Evolutionary conservation across 441 rosid genomes (phyloP).

Genomic region (Corymbia calophylla): DNA sequence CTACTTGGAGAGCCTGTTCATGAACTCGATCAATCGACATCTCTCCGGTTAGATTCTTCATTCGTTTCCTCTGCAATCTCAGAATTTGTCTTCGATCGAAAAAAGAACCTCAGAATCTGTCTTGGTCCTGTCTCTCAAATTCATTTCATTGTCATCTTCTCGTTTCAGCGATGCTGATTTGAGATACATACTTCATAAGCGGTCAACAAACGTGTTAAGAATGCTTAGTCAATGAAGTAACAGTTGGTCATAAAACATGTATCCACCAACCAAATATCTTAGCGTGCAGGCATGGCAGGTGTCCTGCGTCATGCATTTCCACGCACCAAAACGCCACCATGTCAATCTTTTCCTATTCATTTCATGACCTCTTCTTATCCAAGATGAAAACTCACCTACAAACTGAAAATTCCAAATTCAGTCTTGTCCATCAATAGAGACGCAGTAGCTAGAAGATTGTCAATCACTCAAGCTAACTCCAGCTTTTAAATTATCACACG

Average conservation of each 20-base stretch:
- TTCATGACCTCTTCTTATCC: not conserved
- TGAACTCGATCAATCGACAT: not conserved
- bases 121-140: not conserved
- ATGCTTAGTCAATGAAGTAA: not conserved
- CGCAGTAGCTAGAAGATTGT: rapidly evolving
- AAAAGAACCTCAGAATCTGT: not conserved
- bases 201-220: not conserved
- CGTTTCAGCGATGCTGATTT: not conserved
- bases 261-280: not conserved
- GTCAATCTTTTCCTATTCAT: not conserved
- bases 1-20: not conserved
- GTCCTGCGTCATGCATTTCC: not conserved
- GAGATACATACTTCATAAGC: not conserved
- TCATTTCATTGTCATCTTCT: not conserved
- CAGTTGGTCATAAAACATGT: not conserved
- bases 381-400: not conserved
- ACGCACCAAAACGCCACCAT: not conserved
- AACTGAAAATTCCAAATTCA: not conserved
- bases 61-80: not conserved
- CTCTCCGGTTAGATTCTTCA: not conserved
- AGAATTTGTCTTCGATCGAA: not conserved
- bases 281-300: not conserved
- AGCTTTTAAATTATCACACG: not conserved
- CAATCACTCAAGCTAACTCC: not conserved
- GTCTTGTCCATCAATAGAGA: not conserved